phyloP scores from a whole-genome alignment of 2,329 filamentous ascomycete species.

The Cordyceps farinosa region DNA sequence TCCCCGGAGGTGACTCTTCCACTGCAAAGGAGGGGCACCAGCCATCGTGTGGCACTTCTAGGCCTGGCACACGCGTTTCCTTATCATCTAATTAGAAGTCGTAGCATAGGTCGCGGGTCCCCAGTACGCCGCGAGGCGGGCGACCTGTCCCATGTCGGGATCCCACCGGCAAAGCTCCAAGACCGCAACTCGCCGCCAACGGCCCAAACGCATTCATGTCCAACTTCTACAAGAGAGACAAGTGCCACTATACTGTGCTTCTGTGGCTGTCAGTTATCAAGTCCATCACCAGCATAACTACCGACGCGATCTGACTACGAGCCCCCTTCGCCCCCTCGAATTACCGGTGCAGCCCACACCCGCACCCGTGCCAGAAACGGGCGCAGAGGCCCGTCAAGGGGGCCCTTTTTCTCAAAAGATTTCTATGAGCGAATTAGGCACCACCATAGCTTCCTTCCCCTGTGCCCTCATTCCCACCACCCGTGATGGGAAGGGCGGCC shows the following conservation, averaged over 20 bases:
- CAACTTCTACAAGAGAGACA: background rate
- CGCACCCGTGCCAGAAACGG: background rate
- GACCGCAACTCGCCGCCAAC: background rate
- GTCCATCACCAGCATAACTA: conserved; percentile 4
- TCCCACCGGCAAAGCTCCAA: background rate
- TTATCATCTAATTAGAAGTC: background rate
- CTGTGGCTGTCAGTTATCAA: conserved; percentile 10
- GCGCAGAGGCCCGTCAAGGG: background rate
- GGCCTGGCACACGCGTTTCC: background rate
- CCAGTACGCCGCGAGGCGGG: background rate
- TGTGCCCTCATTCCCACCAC: background rate
- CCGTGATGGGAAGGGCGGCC: conserved; percentile 5
- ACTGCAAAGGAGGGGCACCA: background rate
- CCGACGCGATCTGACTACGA: conserved; percentile 11
- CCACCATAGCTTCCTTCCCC: background rate
- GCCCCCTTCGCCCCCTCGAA: conserved; percentile 9
- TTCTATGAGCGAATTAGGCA: conserved; percentile 8
- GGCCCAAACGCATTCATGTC: background rate
- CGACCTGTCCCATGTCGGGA: background rate
- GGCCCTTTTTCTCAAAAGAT: background rate
- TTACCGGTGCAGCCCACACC: conserved; percentile 1
- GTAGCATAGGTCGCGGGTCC: background rate
- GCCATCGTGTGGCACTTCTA: background rate
- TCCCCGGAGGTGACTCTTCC: background rate
- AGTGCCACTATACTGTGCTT: background rate